These are phyloP conservation scores for Prunus yedoensis DNA, from an alignment of 331 rosid species.

Conservation along the genomic window DNA sequence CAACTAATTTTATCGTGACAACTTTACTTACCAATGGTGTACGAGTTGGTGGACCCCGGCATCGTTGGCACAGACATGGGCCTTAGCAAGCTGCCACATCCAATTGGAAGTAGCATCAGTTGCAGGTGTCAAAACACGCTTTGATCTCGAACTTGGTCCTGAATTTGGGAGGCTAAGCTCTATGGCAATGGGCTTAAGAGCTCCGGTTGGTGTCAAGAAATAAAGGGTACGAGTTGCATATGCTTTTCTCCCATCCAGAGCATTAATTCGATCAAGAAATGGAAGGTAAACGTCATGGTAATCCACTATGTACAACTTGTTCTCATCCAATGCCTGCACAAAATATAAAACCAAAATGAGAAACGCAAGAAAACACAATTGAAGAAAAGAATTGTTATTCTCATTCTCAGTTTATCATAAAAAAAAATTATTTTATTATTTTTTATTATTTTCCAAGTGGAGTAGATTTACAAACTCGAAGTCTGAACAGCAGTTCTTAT, in stretches of 20 bases:
- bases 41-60: slow-evolving; percentile 95
- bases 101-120: slow-evolving; percentile 77
- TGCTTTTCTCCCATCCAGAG: slow-evolving; percentile 85
- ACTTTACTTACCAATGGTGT: slow-evolving; percentile 73
- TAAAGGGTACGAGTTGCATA: slow-evolving; percentile 84
- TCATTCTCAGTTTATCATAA: neutral
- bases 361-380: neutral
- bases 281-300: slow-evolving; percentile 88
- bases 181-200: slow-evolving; percentile 84
- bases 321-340: slow-evolving; percentile 66
- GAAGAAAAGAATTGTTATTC: neutral
- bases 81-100: slow-evolving; percentile 93
- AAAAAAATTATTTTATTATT: too few species aligned
- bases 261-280: slow-evolving; percentile 71
- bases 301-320: slow-evolving; percentile 72
- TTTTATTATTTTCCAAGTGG: too few species aligned
- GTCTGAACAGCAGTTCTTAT: neutral
- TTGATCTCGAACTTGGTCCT: slow-evolving; percentile 53
- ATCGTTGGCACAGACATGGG: slow-evolving; percentile 84
- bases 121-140: slow-evolving; percentile 70
- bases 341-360: neutral
- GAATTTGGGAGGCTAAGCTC: slow-evolving; percentile 82
- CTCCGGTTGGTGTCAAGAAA: slow-evolving; percentile 60
- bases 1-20: neutral
- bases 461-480: too few species aligned